A percentile compares a stretch with the other conserved stretches of the same genome.
phyloP scores from a whole-genome alignment of 2,329 filamentous ascomycete species.

The Xenosphaeropsis pyriputrescens region DNA sequence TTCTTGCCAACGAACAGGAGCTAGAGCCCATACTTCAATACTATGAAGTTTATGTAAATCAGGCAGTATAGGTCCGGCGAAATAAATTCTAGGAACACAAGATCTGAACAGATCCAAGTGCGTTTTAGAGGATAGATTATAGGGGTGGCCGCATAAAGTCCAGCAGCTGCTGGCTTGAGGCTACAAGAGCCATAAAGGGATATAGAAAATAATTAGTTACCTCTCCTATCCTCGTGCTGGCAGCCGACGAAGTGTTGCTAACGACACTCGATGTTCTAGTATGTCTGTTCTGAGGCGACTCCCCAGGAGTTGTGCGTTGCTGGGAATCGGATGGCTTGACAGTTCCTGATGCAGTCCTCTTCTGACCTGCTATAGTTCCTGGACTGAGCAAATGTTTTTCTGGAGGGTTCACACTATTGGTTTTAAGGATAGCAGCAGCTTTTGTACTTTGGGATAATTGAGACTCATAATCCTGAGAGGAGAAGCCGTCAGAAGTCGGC shows the following conservation, averaged over 20 bases:
- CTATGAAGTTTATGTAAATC: neutral
- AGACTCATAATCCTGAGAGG: slow-evolving; percentile 28
- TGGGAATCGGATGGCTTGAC: slow-evolving; percentile 43
- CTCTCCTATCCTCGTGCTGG: slow-evolving; percentile 61
- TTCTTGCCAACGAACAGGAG: neutral
- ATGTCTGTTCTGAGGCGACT: slow-evolving; percentile 45
- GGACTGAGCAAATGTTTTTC: slow-evolving; percentile 7
- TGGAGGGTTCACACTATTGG: slow-evolving; percentile 7
- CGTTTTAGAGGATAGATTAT: no score
- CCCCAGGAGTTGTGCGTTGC: slow-evolving; percentile 12
- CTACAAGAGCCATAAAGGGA: neutral
- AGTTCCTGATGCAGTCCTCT: slow-evolving; percentile 64
- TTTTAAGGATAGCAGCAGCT: slow-evolving; percentile 35
- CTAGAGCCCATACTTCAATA: neutral
- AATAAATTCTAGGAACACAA: no score
- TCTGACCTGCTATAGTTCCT: slow-evolving; percentile 31
- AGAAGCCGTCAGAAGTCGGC: slow-evolving; percentile 19
- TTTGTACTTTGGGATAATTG: slow-evolving; percentile 44
- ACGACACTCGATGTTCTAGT: slow-evolving; percentile 46
- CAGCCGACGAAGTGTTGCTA: slow-evolving; percentile 34
- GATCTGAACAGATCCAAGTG: no score
- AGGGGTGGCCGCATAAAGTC: neutral
- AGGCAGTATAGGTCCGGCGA: no score
- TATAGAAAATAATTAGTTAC: slow-evolving; percentile 25
- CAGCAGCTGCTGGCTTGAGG: neutral